These are phyloP conservation scores for Trypanosoma boissoni DNA, from an alignment of 208 protist genomes.

Conservation along the genomic window DNA sequence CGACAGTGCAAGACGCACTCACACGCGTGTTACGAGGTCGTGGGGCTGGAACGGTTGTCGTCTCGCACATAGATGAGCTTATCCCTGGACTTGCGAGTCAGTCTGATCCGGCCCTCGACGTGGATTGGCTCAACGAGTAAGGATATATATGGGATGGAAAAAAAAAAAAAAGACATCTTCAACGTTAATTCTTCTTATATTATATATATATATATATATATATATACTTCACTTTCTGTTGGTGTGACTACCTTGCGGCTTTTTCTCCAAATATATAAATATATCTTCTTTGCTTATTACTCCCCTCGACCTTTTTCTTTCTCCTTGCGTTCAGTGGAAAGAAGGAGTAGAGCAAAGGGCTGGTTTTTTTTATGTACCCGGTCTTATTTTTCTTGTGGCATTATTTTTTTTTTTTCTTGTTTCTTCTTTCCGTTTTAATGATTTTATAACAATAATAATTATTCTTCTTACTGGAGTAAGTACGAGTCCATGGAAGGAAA, in stretches of 20 bases:
- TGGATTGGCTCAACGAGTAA: slow-evolving; percentile 47
- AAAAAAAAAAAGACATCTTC: not conserved
- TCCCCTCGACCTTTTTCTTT: too few relatives aligned
- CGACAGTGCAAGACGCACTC: slow-evolving; percentile 54
- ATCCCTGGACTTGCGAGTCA: slow-evolving; percentile 61
- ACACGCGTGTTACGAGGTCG: slow-evolving; percentile 57
- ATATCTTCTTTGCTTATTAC: too few relatives aligned
- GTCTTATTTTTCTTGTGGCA: not conserved
- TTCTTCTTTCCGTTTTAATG: slow-evolving; percentile 3
- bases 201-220: not conserved
- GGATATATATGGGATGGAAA: not conserved
- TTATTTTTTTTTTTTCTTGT: slow-evolving; percentile 11
- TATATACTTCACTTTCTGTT: slow-evolving; percentile 1
- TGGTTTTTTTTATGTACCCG: not conserved
- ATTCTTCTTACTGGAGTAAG: not conserved
- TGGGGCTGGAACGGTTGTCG: slow-evolving; percentile 53
- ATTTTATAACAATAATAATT: not conserved
- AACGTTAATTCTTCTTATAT: not conserved
- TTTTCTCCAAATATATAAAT: too few relatives aligned
- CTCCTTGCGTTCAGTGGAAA: too few relatives aligned
- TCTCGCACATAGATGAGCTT: slow-evolving; percentile 78
- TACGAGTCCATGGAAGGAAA: slow-evolving; percentile 69
- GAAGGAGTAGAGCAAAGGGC: not conserved
- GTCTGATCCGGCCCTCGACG: slow-evolving; percentile 40
- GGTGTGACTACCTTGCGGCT: not conserved